Percentiles rank a stretch among this genome's conserved stretches.
These are phyloP conservation scores for Mycena filopes DNA, from an alignment of 768 basidiomycete genomes.

Conservation along the genomic window DNA sequence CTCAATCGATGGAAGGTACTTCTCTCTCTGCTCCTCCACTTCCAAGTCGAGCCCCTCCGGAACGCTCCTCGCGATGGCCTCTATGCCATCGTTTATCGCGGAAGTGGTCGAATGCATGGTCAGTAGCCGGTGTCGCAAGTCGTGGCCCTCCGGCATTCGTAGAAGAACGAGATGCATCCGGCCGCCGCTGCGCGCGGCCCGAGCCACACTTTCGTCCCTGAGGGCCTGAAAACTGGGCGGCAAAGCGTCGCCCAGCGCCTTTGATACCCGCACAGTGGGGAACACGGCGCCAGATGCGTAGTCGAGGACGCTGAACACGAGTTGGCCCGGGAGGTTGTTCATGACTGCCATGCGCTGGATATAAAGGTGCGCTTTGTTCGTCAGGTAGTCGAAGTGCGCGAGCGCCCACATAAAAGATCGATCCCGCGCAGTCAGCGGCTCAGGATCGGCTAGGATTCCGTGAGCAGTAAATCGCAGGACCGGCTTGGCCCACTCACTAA, in stretches of 20 bases:
- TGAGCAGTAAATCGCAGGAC: no score
- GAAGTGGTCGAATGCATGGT: background rate
- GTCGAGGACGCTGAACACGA: background rate
- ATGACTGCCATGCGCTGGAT: background rate
- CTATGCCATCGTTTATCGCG: background rate
- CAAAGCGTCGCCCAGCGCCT: background rate
- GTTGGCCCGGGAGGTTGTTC: background rate
- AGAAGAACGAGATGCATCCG: background rate
- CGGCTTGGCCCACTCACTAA: background rate
- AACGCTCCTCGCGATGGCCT: conserved; percentile 5
- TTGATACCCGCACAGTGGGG: background rate
- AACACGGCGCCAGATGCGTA: background rate
- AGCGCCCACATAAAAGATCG: conserved; percentile 6
- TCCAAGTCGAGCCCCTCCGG: background rate
- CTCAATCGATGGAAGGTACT: no score
- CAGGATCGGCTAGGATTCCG: background rate
- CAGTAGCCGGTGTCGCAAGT: background rate
- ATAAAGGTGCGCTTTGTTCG: background rate
- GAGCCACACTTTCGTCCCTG: background rate
- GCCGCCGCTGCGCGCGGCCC: background rate
- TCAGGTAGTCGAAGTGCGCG: background rate
- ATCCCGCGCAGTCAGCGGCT: background rate
- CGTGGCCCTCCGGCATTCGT: background rate
- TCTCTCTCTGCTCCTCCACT: no score
- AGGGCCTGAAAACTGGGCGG: background rate